phyloP scores from a whole-genome alignment of 1,139 yeast species.

The Protomyces pachydermus region DNA sequence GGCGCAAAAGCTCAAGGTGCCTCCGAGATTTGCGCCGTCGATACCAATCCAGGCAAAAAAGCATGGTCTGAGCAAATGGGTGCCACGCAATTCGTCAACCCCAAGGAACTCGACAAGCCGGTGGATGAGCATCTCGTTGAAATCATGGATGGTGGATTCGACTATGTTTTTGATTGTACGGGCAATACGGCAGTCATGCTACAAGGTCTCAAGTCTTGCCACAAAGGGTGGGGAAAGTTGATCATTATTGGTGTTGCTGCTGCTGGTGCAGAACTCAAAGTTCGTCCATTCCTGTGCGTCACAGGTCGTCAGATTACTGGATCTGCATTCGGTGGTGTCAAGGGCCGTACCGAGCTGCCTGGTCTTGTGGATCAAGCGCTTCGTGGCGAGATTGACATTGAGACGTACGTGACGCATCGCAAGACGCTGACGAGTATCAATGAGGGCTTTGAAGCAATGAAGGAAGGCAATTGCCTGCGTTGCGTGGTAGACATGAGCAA shows the following conservation, averaged over 20 bases:
- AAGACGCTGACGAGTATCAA: slow-evolving; percentile 73
- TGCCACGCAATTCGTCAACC: slow-evolving; percentile 91
- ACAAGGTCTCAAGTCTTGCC: slow-evolving; percentile 91
- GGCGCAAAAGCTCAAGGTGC: slow-evolving; percentile 87
- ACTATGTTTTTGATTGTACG: slow-evolving; percentile 94
- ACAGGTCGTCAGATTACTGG: slow-evolving; percentile 99
- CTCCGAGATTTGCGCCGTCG: slow-evolving; percentile 75
- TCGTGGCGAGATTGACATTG: slow-evolving; percentile 79
- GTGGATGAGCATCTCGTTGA: slow-evolving; percentile 81
- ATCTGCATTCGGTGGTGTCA: slow-evolving; percentile 97
- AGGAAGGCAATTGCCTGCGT: slow-evolving; percentile 87
- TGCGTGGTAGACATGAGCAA: slow-evolving; percentile 61
- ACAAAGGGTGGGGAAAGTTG: slow-evolving; percentile 98
- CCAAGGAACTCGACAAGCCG: slow-evolving; percentile 64
- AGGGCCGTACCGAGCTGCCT: slow-evolving; percentile 94
- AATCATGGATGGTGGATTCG: slow-evolving; percentile 94
- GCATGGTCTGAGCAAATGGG: slow-evolving; percentile 86
- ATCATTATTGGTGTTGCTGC: slow-evolving; percentile 96
- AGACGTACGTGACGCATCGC: slow-evolving; percentile 90
- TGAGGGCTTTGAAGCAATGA: slow-evolving; percentile 91
- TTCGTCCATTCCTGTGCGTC: slow-evolving; percentile 97
- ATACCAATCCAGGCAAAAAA: slow-evolving; percentile 76
- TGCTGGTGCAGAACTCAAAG: slow-evolving; percentile 92
- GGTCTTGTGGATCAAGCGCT: slow-evolving; percentile 81
- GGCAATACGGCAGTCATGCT: slow-evolving; percentile 96